Percentiles rank a stretch among this genome's conserved stretches.
phyloP scores from a whole-genome alignment of 805 yeast genomes.

The Monosporozyma siamensis region DNA sequence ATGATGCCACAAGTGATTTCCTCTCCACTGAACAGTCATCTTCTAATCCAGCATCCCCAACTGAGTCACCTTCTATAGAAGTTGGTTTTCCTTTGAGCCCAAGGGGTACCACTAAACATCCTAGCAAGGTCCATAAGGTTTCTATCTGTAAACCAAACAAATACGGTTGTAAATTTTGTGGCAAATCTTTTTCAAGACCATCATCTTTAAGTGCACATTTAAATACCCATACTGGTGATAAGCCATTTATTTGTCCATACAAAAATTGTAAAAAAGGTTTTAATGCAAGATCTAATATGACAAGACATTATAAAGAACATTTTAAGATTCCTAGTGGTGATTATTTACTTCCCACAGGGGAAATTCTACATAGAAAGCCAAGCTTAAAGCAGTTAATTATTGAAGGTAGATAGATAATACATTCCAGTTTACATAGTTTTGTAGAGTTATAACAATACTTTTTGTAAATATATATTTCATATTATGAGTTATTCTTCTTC shows the following conservation, averaged over 20 bases:
- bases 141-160: slow-evolving; percentile 8
- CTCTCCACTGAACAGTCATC: too few species aligned
- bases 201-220: slow-evolving; percentile 77
- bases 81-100: background rate
- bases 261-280: slow-evolving; percentile 61
- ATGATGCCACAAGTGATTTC: too few species aligned
- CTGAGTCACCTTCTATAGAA: background rate
- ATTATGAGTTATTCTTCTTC: too few species aligned
- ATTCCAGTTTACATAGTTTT: too few species aligned
- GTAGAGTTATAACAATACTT: too few species aligned
- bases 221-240: slow-evolving; percentile 80
- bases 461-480: too few species aligned
- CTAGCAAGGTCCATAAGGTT: too few species aligned
- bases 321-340: slow-evolving; percentile 14
- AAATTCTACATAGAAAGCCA: slow-evolving; percentile 10
- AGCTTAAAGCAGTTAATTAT: slow-evolving; percentile 11
- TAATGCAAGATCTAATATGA: slow-evolving; percentile 27
- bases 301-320: slow-evolving; percentile 25
- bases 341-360: slow-evolving; percentile 17
- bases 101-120: background rate
- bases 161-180: slow-evolving; percentile 59
- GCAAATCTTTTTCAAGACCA: slow-evolving; percentile 74
- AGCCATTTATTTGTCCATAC: slow-evolving; percentile 65
- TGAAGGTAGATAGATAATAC: too few species aligned
- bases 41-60: background rate